A percentile compares a stretch with the other conserved stretches of the same genome.
Evolutionary conservation across 768 basidiomycete species (phyloP).

Genomic region (Podaxis carcinomalis): DNA sequence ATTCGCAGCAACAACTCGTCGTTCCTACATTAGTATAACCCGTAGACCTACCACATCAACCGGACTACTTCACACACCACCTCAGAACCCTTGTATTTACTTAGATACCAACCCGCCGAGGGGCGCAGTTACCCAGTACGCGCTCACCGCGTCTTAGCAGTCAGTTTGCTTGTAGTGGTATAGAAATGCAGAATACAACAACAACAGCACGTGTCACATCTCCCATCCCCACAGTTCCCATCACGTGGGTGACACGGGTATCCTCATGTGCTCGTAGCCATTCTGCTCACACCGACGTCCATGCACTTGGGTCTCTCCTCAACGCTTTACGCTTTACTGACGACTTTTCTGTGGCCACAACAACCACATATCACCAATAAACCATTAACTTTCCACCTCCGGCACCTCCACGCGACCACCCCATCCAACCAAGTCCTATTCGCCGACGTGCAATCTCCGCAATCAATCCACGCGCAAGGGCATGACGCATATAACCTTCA

Average conservation of each 20-base stretch:
- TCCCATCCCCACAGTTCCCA: background rate
- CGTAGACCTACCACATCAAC: no score
- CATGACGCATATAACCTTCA: slow-evolving; percentile 31
- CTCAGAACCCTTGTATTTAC: no score
- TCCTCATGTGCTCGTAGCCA: background rate
- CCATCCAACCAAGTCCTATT: slow-evolving; percentile 56
- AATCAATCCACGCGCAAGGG: slow-evolving; percentile 13
- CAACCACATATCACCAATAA: slow-evolving; percentile 21
- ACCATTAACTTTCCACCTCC: slow-evolving; percentile 53
- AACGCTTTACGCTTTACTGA: slow-evolving; percentile 37
- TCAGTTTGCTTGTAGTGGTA: no score
- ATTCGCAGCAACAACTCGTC: no score
- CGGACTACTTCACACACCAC: no score
- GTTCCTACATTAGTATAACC: no score
- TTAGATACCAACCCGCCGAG: no score
- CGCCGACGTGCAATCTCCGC: slow-evolving; percentile 35
- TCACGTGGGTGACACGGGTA: background rate
- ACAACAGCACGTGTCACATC: no score
- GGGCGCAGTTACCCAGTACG: no score
- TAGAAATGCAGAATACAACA: no score
- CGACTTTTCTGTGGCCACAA: slow-evolving; percentile 36
- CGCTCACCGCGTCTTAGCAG: no score
- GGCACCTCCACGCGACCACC: slow-evolving; percentile 59
- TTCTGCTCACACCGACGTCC: background rate
- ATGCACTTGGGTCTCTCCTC: slow-evolving; percentile 37